Conservation (phyloP, 257 asterid genomes). For the Penstemon davidsonii region DNA sequence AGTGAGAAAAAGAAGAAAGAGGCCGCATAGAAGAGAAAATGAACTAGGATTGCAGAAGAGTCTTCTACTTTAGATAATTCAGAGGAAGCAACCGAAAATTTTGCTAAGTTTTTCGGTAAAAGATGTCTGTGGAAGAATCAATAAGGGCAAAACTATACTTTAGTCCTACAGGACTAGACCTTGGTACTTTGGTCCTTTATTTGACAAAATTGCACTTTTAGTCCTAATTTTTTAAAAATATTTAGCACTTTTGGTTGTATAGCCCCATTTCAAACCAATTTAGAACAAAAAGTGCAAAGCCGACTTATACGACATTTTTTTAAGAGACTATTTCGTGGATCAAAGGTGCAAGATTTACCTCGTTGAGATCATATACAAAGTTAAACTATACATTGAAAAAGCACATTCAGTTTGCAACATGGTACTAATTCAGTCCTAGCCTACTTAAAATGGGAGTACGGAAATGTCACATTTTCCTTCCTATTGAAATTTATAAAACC, state of each 20-base stretch:
- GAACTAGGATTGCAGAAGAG: neutral
- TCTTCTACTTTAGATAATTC: neutral
- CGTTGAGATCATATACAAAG: neutral
- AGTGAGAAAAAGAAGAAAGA: constrained; percentile 8
- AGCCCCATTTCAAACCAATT: too few species aligned
- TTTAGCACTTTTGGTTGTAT: too few species aligned
- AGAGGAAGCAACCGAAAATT: too few species aligned
- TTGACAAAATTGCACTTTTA: too few species aligned
- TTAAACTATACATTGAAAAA: neutral
- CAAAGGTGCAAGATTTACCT: neutral
- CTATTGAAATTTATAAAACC: neutral
- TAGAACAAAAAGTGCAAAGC: too few species aligned
- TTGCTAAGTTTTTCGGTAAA: neutral
- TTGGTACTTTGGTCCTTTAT: too few species aligned
- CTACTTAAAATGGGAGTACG: neutral
- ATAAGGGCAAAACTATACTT: too few species aligned
- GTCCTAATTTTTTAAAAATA: too few species aligned
- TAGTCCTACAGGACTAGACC: too few species aligned
- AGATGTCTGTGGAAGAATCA: neutral
- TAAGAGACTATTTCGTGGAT: too few species aligned
- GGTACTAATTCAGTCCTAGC: constrained; percentile 5
- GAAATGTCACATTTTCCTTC: neutral
- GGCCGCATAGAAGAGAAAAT: neutral
- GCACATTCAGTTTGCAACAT: neutral
- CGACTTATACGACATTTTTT: too few species aligned